Conservation (phyloP, 1,284 basidiomycete genomes). For the Tilletia indica region DNA sequence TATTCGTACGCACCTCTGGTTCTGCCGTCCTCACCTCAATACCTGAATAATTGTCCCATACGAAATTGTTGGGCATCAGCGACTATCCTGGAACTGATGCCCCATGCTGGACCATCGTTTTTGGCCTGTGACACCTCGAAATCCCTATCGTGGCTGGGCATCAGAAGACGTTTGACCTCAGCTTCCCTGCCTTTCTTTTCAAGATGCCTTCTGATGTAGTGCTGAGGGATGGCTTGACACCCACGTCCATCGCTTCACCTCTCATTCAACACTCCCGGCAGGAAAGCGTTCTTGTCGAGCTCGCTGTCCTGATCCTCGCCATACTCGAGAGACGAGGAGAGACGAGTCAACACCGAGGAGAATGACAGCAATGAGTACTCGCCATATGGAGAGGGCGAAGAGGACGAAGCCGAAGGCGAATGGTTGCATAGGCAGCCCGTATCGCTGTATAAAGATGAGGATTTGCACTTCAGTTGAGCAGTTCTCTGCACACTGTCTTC, state of each 20-base stretch:
- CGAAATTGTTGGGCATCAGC: too few species aligned
- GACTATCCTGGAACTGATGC: too few species aligned
- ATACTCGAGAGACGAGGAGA: constrained; percentile 8
- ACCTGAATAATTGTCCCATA: too few species aligned
- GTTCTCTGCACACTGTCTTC: neutral
- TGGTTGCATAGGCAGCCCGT: constrained; percentile 25
- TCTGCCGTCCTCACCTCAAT: too few species aligned
- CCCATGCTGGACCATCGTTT: too few species aligned
- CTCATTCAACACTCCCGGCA: neutral
- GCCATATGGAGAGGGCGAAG: neutral
- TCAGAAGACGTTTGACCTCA: too few species aligned
- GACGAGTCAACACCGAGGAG: neutral
- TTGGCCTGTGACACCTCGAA: too few species aligned
- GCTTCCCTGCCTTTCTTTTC: too few species aligned
- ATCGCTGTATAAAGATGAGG: neutral
- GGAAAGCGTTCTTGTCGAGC: neutral
- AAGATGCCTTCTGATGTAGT: too few species aligned
- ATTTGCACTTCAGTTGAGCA: neutral
- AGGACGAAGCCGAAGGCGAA: constrained; percentile 22
- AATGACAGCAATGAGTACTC: neutral
- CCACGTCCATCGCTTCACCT: neutral
- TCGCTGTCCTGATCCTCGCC: neutral
- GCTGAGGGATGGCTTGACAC: neutral
- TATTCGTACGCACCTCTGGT: too few species aligned
- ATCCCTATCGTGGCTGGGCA: too few species aligned